These are phyloP conservation scores for Scutellaria barbata DNA, from an alignment of 257 asterid genomes.

Conservation along the genomic window DNA sequence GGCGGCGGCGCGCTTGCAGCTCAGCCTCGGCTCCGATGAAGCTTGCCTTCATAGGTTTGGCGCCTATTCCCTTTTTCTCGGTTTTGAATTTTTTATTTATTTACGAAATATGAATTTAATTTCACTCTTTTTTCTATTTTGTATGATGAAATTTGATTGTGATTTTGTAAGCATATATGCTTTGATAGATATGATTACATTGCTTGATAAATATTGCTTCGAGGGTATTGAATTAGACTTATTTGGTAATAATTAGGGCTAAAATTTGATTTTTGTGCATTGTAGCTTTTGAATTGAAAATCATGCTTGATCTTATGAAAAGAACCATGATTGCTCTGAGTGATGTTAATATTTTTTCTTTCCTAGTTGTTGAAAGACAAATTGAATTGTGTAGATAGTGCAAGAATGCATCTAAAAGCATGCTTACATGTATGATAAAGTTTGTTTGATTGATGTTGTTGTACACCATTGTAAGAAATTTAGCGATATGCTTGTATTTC, in stretches of 20 bases:
- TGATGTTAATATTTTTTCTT: background rate
- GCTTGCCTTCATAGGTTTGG: slow-evolving; percentile 79
- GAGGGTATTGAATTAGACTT: background rate
- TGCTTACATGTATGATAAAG: background rate
- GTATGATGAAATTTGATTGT: slow-evolving; percentile 7
- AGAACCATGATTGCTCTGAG: background rate
- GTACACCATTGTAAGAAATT: slow-evolving; percentile 5
- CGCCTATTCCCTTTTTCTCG: background rate
- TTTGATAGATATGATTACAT: background rate
- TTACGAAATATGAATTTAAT: background rate
- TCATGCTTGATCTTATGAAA: background rate
- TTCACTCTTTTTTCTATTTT: background rate
- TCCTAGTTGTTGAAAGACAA: background rate
- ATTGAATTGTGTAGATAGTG: background rate
- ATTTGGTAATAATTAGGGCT: too few species aligned
- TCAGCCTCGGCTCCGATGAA: slow-evolving; percentile 70
- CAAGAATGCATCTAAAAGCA: background rate
- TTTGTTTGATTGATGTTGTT: slow-evolving; percentile 17
- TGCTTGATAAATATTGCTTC: background rate
- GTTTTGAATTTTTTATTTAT: background rate
- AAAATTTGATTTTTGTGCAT: background rate
- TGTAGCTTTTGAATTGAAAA: background rate
- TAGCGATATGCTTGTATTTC: slow-evolving; percentile 37
- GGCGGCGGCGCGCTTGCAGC: slow-evolving; percentile 60
- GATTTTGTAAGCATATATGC: background rate